Percentiles rank a stretch among this genome's conserved stretches.
Evolutionary conservation across 2,329 filamentous ascomycete genomes (phyloP).

Genomic region (Scytalidium sp.): DNA sequence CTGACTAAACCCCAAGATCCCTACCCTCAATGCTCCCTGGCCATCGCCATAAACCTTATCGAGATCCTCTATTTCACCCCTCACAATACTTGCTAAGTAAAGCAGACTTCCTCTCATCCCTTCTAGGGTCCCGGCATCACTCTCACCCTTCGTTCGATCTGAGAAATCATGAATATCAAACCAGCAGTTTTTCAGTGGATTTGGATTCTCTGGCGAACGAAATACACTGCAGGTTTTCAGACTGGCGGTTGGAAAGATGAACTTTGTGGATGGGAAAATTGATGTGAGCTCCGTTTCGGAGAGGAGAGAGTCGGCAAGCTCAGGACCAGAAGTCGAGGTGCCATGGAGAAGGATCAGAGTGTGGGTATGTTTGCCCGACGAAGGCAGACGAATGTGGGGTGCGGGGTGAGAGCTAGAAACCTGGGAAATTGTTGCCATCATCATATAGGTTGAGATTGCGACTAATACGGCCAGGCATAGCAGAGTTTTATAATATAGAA

Average conservation of each 20-base stretch:
- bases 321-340: conserved; percentile 30
- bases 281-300: neutral
- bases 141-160: conserved; percentile 17
- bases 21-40: conserved; percentile 1
- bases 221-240: conserved; percentile 15
- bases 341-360: conserved; percentile 40
- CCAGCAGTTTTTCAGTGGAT: conserved; percentile 18
- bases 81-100: conserved; percentile 12
- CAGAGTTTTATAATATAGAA: too few species aligned
- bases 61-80: conserved; percentile 6
- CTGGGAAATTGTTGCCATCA: neutral
- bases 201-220: conserved; percentile 5
- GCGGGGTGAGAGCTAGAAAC: neutral
- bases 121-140: neutral
- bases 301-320: conserved; percentile 33
- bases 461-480: too few species aligned
- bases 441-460: too few species aligned
- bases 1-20: conserved; percentile 19
- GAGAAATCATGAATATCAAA: conserved; percentile 23
- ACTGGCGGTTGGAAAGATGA: conserved; percentile 19
- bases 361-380: conserved; percentile 26
- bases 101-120: conserved; percentile 11
- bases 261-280: conserved; percentile 14
- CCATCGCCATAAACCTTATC: neutral
- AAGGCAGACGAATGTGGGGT: conserved; percentile 15